Evolutionary conservation across 768 basidiomycete genomes (phyloP), one percentile per base, ranked within the genome.

Genomic region (Mycena metata): DNA sequence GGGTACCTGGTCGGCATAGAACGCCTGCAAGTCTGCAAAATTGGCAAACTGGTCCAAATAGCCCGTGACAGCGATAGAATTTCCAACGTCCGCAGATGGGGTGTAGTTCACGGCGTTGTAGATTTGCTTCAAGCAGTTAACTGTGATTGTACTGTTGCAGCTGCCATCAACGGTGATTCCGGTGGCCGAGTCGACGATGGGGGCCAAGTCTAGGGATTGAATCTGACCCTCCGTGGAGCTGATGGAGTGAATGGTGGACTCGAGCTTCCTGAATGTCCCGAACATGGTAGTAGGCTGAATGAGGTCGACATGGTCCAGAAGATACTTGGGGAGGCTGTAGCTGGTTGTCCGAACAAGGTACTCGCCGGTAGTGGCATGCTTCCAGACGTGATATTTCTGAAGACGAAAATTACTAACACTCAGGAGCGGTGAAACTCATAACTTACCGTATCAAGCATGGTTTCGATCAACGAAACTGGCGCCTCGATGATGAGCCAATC

Each of bases 221-320:
- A 24, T 7, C 15, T 30, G 30, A 9, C 54, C 12, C 23, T 61
- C n/a, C 10, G 60, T 16, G n/a, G n/a, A n/a, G n/a, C 46, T 60
- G 50, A 62, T 46, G 3, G 70, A 71, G 39, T 64, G 57, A 47
- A 71, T 65, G 23, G 66, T 71, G 23, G 70, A 71, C 35, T 60
- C 67, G 45, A 68, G 60, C 26, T 58, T 63, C 50, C 51, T 68
- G 64, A 72, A 69, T 11, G 87, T 85, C 19, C 89, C 84, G 70
- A 92, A 92, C 73, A 88, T 88, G 8, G 90, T 92, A 1, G 86
- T 87, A 1, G 92, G 91, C 0, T 89, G 81, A 35, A 92, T 81
- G 21, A 90, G 78, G 30, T 88, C 79, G 69, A 93, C 78, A 67
- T 91, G 88, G 0, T 78, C 75, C 46, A 88, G 87, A 42, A 90